A percentile compares a stretch with the other conserved stretches of the same genome.
phyloP scores from a whole-genome alignment of 1,139 yeast species.

The Kodamaea arcana region DNA sequence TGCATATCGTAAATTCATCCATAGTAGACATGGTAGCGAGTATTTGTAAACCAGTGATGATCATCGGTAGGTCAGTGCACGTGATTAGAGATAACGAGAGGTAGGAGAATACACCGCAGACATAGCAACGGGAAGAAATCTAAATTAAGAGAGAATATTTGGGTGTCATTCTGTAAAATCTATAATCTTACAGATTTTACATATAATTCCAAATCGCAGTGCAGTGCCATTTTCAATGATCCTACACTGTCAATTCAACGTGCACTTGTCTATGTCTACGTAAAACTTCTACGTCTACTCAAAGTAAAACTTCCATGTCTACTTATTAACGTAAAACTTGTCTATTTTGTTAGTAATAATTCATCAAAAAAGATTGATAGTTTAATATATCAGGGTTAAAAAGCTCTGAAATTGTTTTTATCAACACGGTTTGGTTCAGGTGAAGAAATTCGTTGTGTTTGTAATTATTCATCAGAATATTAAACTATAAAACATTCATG shows the following conservation, averaged over 20 bases:
- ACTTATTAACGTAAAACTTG: background rate
- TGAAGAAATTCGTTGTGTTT: slow-evolving; percentile 60
- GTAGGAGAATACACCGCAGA: too few species aligned
- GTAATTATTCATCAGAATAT: slow-evolving; percentile 34
- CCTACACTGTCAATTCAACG: slow-evolving; percentile 1
- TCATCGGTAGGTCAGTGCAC: background rate
- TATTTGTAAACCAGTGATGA: background rate
- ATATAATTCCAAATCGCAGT: background rate
- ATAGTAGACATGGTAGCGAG: too few species aligned
- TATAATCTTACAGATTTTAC: background rate
- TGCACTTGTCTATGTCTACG: too few species aligned
- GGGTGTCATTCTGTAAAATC: slow-evolving; percentile 1
- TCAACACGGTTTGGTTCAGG: slow-evolving; percentile 55
- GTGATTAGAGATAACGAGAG: too few species aligned
- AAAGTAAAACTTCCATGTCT: background rate
- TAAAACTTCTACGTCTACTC: too few species aligned
- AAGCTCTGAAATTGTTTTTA: slow-evolving; percentile 58
- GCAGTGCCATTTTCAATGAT: too few species aligned
- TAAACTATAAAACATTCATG: background rate
- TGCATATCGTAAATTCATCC: slow-evolving; percentile 49
- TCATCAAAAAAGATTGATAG: slow-evolving; percentile 1
- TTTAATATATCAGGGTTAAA: slow-evolving; percentile 52
- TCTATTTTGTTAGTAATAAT: slow-evolving; percentile 9
- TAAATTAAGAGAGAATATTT: too few species aligned
- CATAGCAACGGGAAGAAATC: too few species aligned